phyloP scores from a whole-genome alignment of 306 rosid species.

The Datisca glomerata region DNA sequence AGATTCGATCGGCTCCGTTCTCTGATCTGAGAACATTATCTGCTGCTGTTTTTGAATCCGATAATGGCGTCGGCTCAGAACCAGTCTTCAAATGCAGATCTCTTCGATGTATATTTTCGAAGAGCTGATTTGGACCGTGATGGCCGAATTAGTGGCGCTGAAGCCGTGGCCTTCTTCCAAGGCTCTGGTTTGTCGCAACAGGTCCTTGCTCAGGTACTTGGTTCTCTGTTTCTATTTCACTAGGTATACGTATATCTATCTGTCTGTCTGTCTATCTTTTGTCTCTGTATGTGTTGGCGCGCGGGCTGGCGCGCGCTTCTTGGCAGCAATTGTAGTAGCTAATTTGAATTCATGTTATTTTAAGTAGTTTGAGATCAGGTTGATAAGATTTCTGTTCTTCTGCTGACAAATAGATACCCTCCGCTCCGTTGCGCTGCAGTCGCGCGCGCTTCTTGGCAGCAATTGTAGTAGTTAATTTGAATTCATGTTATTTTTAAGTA shows the following conservation, averaged over 20 bases:
- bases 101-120: slow-evolving; percentile 87
- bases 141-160: slow-evolving; percentile 87
- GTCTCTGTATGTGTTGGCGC: not conserved
- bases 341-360: no score
- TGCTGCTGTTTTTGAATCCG: slow-evolving; percentile 22
- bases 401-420: no score
- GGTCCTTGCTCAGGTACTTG: slow-evolving; percentile 79
- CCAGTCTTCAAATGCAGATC: slow-evolving; percentile 74
- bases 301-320: no score
- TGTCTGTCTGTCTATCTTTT: not conserved
- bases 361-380: no score
- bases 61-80: slow-evolving; percentile 58
- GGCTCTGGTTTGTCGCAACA: slow-evolving; percentile 79
- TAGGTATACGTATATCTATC: no score
- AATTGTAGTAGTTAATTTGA: no score
- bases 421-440: no score
- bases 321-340: no score
- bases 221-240: no score
- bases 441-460: no score
- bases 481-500: no score
- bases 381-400: no score
- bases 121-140: slow-evolving; percentile 97
- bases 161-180: slow-evolving; percentile 91
- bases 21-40: slow-evolving; percentile 36
- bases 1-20: slow-evolving; percentile 14